Evolutionary conservation across 2,329 filamentous ascomycete species (phyloP).

Genomic region (Stylonectria norvegica): DNA sequence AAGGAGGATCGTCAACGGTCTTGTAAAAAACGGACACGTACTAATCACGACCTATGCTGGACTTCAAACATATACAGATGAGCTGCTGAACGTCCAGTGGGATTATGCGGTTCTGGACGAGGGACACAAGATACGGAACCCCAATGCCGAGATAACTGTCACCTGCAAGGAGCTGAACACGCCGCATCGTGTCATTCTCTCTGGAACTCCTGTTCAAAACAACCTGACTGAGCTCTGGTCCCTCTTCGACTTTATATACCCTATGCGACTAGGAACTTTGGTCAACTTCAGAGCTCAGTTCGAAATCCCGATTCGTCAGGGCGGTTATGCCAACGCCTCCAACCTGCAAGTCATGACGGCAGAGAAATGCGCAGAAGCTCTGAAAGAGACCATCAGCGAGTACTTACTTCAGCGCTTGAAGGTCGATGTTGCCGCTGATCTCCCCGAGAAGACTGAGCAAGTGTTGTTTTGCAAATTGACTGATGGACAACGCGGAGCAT

Average conservation of each 20-base stretch:
- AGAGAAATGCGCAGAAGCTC: slow-evolving; percentile 85
- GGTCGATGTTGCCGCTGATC: slow-evolving; percentile 85
- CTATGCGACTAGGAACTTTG: slow-evolving; percentile 88
- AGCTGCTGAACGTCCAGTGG: slow-evolving; percentile 82
- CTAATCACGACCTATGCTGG: slow-evolving; percentile 95
- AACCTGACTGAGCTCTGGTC: slow-evolving; percentile 95
- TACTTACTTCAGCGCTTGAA: slow-evolving; percentile 93
- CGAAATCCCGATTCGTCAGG: slow-evolving; percentile 87
- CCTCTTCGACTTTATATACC: slow-evolving; percentile 94
- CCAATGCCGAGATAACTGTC: slow-evolving; percentile 90
- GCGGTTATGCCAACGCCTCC: slow-evolving; percentile 91
- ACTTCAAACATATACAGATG: slow-evolving; percentile 83
- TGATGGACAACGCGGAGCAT: slow-evolving; percentile 68
- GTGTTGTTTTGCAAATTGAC: slow-evolving; percentile 95
- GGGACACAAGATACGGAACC: slow-evolving; percentile 97
- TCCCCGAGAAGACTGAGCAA: slow-evolving; percentile 94
- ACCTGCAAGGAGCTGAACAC: slow-evolving; percentile 93
- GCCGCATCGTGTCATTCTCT: slow-evolving; percentile 85
- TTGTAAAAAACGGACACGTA: slow-evolving; percentile 82
- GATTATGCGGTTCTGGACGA: slow-evolving; percentile 93
- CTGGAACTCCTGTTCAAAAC: slow-evolving; percentile 97
- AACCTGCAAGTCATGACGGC: slow-evolving; percentile 94
- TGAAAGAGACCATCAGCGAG: slow-evolving; percentile 90
- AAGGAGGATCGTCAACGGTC: slow-evolving; percentile 75
- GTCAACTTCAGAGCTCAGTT: slow-evolving; percentile 90